Base-by-base conservation (phyloP, 352 stramenopile genomes). In the Phytophthora hibernalis region DNA sequence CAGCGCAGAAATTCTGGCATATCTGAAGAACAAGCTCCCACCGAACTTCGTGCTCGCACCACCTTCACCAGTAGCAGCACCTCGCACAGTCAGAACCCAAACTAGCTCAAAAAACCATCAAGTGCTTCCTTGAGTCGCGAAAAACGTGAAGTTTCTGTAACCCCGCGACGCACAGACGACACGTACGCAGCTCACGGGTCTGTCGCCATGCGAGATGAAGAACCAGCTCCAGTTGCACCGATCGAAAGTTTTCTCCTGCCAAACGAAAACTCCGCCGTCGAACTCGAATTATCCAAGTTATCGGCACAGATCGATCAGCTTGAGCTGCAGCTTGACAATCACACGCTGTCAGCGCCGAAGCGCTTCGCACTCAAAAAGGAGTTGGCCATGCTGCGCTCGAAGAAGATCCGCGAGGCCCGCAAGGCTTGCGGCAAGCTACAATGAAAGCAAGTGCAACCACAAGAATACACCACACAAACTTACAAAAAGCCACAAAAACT, bases 341-440 rank as follows among this genome's bases (percentile, higher is more conserved):
- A 78, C 20, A 58, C 79, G 8, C 59, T 96, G 7, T 93, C 85
- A 12, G 85, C 68, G 2, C 63, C 85, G 2, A 96, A 95, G 56
- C 85, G 80, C 20, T 95, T 91, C 40, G 85, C 86, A 30, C 52
- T 96, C 31, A 94, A 93, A 72, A 96, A 95, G 63, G 80, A 95
- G 42, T 59, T 96, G 15, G 86, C 86, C 9, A 76, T 91, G 59
- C 50, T 80, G 30, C 86, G 86, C 28, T 90, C 86, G 3, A 73
- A 82, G 43, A 81, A 80, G 61, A 89, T 95, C 61, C 87, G 83
- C 13, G 69, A 79, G 30, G 61, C 76, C 24, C 73, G 85, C 51
- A 70, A n/a, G n/a, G n/a, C n/a, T n/a, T n/a, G n/a, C n/a, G n/a
- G n/a, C n/a, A n/a, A 71, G 22, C 54, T 74, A 11, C 57, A 76